These are phyloP conservation scores for Davidsoniella neocaledoniae DNA, from an alignment of 2,329 filamentous ascomycete species.

Conservation along the genomic window DNA sequence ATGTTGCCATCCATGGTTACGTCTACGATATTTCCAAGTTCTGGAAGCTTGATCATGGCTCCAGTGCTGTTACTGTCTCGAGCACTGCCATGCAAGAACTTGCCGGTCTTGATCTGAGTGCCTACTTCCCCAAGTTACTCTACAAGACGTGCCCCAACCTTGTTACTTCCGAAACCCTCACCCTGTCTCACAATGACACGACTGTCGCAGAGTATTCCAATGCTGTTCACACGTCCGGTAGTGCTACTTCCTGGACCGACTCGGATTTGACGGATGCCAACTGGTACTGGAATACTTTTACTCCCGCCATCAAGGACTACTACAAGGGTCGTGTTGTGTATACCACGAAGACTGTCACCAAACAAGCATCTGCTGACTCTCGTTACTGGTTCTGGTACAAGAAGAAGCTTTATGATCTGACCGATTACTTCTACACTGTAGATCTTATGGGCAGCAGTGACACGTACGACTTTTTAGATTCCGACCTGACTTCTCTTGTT, in stretches of 20 bases:
- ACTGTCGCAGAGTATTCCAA: constrained; percentile 25
- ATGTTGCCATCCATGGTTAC: constrained; percentile 68
- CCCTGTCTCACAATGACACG: constrained; percentile 49
- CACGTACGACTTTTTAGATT: constrained; percentile 56
- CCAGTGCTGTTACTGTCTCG: constrained; percentile 44
- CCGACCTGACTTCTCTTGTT: constrained; percentile 48
- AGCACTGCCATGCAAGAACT: constrained; percentile 56
- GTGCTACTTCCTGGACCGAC: constrained; percentile 33
- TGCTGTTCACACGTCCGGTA: constrained; percentile 57
- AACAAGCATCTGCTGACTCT: constrained; percentile 47
- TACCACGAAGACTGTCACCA: constrained; percentile 39
- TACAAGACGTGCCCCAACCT: constrained; percentile 57
- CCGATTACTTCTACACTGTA: constrained; percentile 74
- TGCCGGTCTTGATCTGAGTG: constrained; percentile 60
- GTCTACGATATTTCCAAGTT: constrained; percentile 91
- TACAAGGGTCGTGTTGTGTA: constrained; percentile 79
- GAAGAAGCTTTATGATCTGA: constrained; percentile 69
- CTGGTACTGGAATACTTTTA: constrained; percentile 65
- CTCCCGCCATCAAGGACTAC: constrained; percentile 66
- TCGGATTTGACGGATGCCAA: constrained; percentile 42
- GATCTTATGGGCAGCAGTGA: constrained; percentile 36
- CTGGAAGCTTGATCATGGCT: constrained; percentile 72
- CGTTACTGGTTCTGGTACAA: constrained; percentile 70
- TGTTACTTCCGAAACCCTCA: constrained; percentile 39
- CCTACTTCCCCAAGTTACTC: constrained; percentile 74